A percentile compares a stretch with the other conserved stretches of the same genome.
Evolutionary conservation across 768 basidiomycete species (phyloP).

Genomic region (Leccinum boreale): DNA sequence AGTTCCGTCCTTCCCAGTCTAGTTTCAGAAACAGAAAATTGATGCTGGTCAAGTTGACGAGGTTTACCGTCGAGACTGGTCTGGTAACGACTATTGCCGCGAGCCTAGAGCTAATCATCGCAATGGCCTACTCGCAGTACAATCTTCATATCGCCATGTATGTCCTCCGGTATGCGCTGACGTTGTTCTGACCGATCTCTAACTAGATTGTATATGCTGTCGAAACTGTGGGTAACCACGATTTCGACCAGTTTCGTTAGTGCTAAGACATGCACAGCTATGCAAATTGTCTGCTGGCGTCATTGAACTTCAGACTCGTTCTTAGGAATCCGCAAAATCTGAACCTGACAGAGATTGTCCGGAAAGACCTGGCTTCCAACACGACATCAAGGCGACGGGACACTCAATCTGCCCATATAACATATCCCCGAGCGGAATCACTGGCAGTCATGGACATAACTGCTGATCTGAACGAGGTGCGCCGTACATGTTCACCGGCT

Average conservation of each 20-base stretch:
- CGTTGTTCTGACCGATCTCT: not conserved
- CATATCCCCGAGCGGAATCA: not conserved
- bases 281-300: conserved; percentile 11
- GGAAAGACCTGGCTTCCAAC: not conserved
- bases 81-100: conserved; percentile 12
- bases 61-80: conserved; percentile 15
- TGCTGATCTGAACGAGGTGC: not conserved
- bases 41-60: conserved; percentile 4
- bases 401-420: not conserved
- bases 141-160: conserved; percentile 10
- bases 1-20: not conserved
- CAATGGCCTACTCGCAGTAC: not conserved
- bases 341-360: not conserved
- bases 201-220: not conserved
- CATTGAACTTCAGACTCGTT: conserved; percentile 6
- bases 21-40: not conserved
- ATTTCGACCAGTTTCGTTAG: too few species aligned
- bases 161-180: not conserved
- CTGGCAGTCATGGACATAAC: not conserved
- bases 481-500: not conserved
- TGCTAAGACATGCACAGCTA: conserved; percentile 6
- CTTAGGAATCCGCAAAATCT: not conserved
- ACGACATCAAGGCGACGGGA: too few species aligned
- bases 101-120: conserved; percentile 6
- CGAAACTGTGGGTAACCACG: conserved; percentile 3